Evolutionary conservation across 495 filamentous ascomycete genomes (phyloP).

Genomic region (Neurospora africana): DNA sequence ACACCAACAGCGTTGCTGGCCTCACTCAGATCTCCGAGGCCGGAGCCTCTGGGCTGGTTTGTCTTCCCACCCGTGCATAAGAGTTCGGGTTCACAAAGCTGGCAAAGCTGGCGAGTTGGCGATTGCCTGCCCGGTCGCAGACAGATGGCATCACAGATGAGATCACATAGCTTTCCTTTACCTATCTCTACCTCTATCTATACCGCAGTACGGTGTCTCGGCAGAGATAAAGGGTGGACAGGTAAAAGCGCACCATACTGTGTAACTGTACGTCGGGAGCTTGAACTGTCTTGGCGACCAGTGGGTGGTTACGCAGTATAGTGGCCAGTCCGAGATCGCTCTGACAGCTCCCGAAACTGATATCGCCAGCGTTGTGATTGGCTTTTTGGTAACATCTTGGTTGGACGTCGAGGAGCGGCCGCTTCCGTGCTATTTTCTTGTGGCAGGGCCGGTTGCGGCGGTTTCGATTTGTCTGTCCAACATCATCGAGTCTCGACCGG

Average conservation of each 20-base stretch:
- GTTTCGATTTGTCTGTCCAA: neutral
- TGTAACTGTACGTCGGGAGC: neutral
- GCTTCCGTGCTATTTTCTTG: neutral
- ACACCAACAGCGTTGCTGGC: neutral
- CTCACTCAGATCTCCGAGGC: neutral
- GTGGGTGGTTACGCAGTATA: neutral
- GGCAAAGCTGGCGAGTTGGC: neutral
- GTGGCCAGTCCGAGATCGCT: neutral
- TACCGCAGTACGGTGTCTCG: neutral
- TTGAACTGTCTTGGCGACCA: neutral
- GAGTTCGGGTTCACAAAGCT: neutral
- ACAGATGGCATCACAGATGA: neutral
- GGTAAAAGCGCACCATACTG: neutral
- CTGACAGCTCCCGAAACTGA: neutral
- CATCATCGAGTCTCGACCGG: neutral
- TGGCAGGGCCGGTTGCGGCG: neutral
- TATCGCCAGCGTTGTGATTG: neutral
- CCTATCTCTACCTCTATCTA: neutral
- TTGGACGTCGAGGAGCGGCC: neutral
- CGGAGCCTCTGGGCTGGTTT: neutral
- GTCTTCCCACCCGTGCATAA: neutral
- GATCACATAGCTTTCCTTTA: neutral
- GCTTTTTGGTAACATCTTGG: neutral
- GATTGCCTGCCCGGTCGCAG: neutral
- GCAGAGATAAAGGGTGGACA: neutral